Evolutionary conservation across 176 grass and related monocot species (phyloP).

Genomic region (Panicum miliaceum): DNA sequence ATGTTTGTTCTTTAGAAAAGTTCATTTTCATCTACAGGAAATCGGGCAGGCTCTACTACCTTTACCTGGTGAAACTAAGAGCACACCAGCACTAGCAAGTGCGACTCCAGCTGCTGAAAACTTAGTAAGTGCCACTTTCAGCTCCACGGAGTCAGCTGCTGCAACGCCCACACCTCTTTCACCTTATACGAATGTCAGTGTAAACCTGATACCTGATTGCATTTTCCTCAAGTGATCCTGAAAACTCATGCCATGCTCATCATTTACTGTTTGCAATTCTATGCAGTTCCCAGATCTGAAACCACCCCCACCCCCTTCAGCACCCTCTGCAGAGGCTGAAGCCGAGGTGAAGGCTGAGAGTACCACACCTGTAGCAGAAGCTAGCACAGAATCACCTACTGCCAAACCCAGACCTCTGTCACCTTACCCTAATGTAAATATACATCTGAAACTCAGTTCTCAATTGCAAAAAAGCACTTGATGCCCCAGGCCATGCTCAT

Average conservation of each 20-base stretch:
- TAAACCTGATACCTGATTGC: slow-evolving; percentile 13
- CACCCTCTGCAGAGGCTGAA: slow-evolving; percentile 4
- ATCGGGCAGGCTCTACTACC: slow-evolving; percentile 89
- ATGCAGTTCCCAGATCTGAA: slow-evolving; percentile 90
- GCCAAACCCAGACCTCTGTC: slow-evolving; percentile 55
- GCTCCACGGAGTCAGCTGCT: slow-evolving; percentile 29
- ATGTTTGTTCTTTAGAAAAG: slow-evolving; percentile 5
- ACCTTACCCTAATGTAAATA: slow-evolving; percentile 80
- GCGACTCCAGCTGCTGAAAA: slow-evolving; percentile 30
- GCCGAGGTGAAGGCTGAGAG: slow-evolving; percentile 42
- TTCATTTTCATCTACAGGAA: slow-evolving; percentile 56
- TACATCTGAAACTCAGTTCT: slow-evolving; percentile 7
- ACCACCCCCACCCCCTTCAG: slow-evolving; percentile 62
- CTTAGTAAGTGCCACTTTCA: too few relatives aligned
- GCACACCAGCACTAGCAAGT: slow-evolving; percentile 50
- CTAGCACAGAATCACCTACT: slow-evolving; percentile 46
- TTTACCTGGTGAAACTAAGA: slow-evolving; percentile 53
- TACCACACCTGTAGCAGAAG: slow-evolving; percentile 42
- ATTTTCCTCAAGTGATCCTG: slow-evolving; percentile 3
- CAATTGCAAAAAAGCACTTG: not conserved
- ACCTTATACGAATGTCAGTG: slow-evolving; percentile 78
- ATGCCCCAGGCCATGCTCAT: not conserved
- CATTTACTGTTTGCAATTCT: slow-evolving; percentile 31
- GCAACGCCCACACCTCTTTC: slow-evolving; percentile 62
- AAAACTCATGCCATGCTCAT: slow-evolving; percentile 29